phyloP scores from a whole-genome alignment of 345 rosid genomes.

The Moricandia moricandioides region DNA sequence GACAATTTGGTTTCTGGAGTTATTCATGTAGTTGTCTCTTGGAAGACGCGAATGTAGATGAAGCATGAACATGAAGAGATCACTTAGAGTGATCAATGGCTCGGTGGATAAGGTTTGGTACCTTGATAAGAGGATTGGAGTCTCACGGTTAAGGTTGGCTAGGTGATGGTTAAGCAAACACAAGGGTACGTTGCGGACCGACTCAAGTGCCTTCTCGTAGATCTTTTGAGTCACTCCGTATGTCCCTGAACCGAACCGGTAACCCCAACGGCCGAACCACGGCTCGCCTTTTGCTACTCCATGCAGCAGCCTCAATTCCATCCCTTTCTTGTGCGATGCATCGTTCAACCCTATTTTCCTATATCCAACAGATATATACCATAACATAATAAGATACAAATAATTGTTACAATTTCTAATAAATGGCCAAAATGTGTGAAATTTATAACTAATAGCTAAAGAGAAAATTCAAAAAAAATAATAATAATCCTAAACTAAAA shows the following conservation, averaged over 20 bases:
- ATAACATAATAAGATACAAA: not conserved
- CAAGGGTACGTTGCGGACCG: slow-evolving; percentile 60
- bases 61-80: slow-evolving; percentile 71
- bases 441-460: not conserved
- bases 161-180: slow-evolving; percentile 52
- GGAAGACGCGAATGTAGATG: slow-evolving; percentile 62
- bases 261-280: slow-evolving; percentile 92
- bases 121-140: slow-evolving; percentile 58
- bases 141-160: slow-evolving; percentile 43
- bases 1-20: slow-evolving; percentile 40
- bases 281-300: slow-evolving; percentile 69
- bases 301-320: slow-evolving; percentile 74
- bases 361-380: not conserved
- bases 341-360: slow-evolving; percentile 87
- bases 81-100: slow-evolving; percentile 56
- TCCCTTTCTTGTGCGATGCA: slow-evolving; percentile 61
- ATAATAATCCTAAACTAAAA: not conserved
- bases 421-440: not conserved
- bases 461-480: not conserved
- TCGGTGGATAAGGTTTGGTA: slow-evolving; percentile 67
- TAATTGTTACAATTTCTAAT: not conserved
- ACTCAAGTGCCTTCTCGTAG: slow-evolving; percentile 72
- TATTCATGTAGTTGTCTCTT: slow-evolving; percentile 39
- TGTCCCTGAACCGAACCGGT: slow-evolving; percentile 69
- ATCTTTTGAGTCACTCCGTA: slow-evolving; percentile 63